Conservation (phyloP, 1,139 yeast species). For the Blastobotrys persicus region DNA sequence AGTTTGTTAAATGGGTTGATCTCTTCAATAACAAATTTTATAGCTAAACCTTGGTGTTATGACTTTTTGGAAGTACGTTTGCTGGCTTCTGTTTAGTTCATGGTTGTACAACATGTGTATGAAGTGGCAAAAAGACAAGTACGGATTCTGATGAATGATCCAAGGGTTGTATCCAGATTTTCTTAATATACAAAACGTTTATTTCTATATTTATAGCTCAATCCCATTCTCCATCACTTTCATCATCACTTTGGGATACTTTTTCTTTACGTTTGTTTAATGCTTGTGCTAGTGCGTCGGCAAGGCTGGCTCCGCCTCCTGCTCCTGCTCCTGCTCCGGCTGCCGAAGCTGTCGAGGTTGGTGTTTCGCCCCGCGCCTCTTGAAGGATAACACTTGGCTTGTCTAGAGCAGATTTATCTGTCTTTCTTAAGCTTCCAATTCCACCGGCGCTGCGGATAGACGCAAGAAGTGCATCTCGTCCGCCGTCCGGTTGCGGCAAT, state of each 20-base stretch:
- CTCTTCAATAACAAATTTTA: conserved; percentile 18
- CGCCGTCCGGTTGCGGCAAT: conserved; percentile 47
- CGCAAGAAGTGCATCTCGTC: conserved; percentile 80
- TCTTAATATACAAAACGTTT: not conserved
- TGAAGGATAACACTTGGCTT: conserved; percentile 68
- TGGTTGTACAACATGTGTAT: too few species aligned
- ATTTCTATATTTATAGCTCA: not conserved
- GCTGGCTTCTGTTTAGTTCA: too few species aligned
- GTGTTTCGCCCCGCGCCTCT: conserved; percentile 65
- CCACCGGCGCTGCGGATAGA: conserved; percentile 85
- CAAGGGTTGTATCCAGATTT: too few species aligned
- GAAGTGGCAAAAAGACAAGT: too few species aligned
- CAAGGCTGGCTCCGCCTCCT: conserved; percentile 59
- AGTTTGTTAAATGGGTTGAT: conserved; percentile 19
- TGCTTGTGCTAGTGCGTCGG: conserved; percentile 88
- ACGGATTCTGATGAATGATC: too few species aligned
- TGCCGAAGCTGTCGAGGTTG: conserved; percentile 31
- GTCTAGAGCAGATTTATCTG: conserved; percentile 81
- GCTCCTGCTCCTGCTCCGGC: conserved; percentile 39
- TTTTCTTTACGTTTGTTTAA: conserved; percentile 76
- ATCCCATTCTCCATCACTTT: conserved; percentile 65
- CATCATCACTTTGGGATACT: conserved; percentile 82
- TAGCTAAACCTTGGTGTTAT: conserved; percentile 6
- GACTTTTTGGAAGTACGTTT: too few species aligned
- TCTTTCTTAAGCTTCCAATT: conserved; percentile 62